Evolutionary conservation across 305 asterid genomes (phyloP).

Genomic region (Fraxinus angustifolia): DNA sequence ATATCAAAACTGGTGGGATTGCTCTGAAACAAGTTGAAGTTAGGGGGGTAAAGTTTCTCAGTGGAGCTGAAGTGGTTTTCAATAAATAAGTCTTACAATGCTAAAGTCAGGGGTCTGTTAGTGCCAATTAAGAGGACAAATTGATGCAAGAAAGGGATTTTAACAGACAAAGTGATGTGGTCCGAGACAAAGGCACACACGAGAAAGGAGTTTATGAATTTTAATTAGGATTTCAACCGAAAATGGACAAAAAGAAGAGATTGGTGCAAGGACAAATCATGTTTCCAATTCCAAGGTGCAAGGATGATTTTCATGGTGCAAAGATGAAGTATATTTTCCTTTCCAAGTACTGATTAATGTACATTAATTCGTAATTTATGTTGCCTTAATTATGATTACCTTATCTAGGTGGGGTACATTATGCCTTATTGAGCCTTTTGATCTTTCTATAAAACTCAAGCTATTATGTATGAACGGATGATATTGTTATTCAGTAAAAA

Average conservation of each 20-base stretch:
- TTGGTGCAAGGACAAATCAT: background rate
- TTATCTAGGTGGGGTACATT: background rate
- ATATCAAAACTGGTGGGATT: background rate
- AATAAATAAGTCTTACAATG: background rate
- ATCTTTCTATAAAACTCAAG: background rate
- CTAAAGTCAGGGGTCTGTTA: background rate
- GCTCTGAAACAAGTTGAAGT: background rate
- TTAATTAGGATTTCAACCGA: background rate
- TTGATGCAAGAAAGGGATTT: background rate
- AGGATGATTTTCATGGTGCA: background rate
- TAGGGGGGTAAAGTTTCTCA: background rate
- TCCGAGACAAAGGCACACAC: background rate
- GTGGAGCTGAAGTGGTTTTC: background rate
- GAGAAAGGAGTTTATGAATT: background rate
- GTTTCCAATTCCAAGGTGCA: background rate
- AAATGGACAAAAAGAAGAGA: background rate
- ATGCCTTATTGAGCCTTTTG: background rate
- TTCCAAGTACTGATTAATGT: background rate
- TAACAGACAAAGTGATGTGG: background rate
- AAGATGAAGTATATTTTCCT: background rate
- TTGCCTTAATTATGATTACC: background rate
- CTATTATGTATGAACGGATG: background rate
- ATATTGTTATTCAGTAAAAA: background rate
- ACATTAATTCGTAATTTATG: background rate
- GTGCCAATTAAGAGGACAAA: background rate